Evolutionary conservation across 2,329 filamentous ascomycete species (phyloP).

Genomic region (Beauveria asiatica): DNA sequence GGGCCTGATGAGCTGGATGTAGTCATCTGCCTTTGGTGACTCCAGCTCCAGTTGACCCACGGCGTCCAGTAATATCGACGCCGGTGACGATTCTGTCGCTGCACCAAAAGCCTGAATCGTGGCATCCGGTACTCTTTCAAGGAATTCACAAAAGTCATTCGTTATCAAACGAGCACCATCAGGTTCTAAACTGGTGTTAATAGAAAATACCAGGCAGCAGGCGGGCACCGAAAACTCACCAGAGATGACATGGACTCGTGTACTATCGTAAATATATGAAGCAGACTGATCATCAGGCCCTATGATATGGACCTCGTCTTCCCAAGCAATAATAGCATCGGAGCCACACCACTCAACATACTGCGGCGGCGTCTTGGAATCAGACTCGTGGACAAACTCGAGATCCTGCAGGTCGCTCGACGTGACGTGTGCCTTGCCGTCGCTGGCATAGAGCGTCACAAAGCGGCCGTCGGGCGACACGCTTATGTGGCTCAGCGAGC

Average conservation of each 20-base stretch:
- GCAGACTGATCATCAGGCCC: constrained; percentile 70
- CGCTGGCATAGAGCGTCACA: constrained; percentile 76
- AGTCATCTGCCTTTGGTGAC: constrained; percentile 94
- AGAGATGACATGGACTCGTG: constrained; percentile 77
- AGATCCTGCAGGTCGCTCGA: constrained; percentile 92
- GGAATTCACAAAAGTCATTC: constrained; percentile 90
- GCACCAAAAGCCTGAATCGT: constrained; percentile 85
- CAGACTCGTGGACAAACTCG: constrained; percentile 84
- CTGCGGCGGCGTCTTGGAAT: constrained; percentile 74
- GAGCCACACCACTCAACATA: constrained; percentile 95
- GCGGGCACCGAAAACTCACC: constrained; percentile 35
- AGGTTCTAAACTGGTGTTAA: constrained; percentile 34
- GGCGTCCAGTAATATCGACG: constrained; percentile 88
- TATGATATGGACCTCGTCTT: constrained; percentile 92
- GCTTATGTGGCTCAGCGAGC: constrained; percentile 82
- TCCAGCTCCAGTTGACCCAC: constrained; percentile 85
- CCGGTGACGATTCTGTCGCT: constrained; percentile 79
- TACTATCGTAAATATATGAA: constrained; percentile 82
- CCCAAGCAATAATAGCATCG: constrained; percentile 92
- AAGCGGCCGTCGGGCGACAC: constrained; percentile 88
- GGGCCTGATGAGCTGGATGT: constrained; percentile 86
- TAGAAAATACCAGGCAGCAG: constrained; percentile 4
- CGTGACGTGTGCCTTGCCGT: constrained; percentile 84
- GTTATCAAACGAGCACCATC: constrained; percentile 89
- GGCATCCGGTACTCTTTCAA: constrained; percentile 85